Base-by-base conservation (phyloP, 2,329 filamentous ascomycete species). In the Hymenoscyphus infarciens region DNA sequence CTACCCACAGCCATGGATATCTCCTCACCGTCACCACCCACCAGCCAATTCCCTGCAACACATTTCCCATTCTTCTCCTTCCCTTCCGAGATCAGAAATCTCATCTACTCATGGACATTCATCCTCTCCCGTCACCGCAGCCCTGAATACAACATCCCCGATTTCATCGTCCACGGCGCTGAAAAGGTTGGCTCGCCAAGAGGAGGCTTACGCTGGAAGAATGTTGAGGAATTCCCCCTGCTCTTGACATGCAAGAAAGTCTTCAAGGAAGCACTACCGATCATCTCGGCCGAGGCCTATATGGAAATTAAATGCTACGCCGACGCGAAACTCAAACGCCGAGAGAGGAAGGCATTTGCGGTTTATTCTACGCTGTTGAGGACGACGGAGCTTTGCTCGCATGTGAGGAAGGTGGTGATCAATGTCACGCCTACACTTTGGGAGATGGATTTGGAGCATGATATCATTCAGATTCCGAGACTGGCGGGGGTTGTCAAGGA, bases 21-120 rank as follows among this genome's bases (percentile, higher is more conserved):
- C 55, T 22, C 27, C 10, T 19, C 55, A 35, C 11, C 55, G 13
- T 22, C 55, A 57, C 19, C 55, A 56, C 35, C 19, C 38, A 42
- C n/a, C 56, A 15, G 22, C 25, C 13, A 45, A 27, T 49, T 49
- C 56, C 35, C 27, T 2, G 19, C 33, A 56, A 56, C 33, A 5
- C n/a, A 54, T n/a, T 35, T 57, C 33, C 59, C 53, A 10, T 57
- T 61, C 53, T 33, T 57, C n/a, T 27, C 27, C 11, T 56, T 56
- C 38, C 59, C 59, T 13, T 22, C 53, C 19, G 59, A 61, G 33
- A 61, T 57, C 16, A 33, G 59, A 8, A 61, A 61, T n/a, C 53
- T 56, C 33, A 61, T 61, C 59, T 61, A 61, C 53, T 31, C n/a
- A 31, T 61, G 35, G 38, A 56, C 59, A 7, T 61, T 45, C 38